These are phyloP conservation scores for Fonsecaea pugnacius DNA, from an alignment of 2,329 filamentous ascomycete genomes.

Conservation along the genomic window DNA sequence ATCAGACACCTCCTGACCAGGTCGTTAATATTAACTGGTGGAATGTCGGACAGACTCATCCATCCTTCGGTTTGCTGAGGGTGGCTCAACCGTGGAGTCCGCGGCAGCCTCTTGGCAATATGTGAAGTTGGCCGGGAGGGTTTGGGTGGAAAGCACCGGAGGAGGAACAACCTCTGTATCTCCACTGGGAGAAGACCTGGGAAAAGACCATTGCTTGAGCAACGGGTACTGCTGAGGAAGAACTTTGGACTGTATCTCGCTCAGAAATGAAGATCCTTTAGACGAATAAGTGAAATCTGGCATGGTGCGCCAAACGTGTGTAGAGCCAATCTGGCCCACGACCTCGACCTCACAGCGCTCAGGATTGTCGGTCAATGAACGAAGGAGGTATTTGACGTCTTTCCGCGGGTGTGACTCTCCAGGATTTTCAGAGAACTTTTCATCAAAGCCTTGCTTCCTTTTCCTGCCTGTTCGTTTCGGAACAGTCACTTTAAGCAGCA, in stretches of 20 bases:
- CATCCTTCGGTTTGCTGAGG: conserved; percentile 62
- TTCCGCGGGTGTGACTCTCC: conserved; percentile 51
- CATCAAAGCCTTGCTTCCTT: conserved; percentile 76
- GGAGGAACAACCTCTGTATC: conserved; percentile 77
- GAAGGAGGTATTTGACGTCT: conserved; percentile 60
- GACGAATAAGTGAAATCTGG: conserved; percentile 86
- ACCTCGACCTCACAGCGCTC: conserved; percentile 69
- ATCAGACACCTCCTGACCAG: conserved; percentile 65
- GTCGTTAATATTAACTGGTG: conserved; percentile 64
- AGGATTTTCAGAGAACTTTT: conserved; percentile 61
- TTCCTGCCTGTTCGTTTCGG: conserved; percentile 86
- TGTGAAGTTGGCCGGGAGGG: conserved; percentile 44
- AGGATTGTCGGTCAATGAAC: conserved; percentile 71
- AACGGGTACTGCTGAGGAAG: conserved; percentile 70
- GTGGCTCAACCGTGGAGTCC: conserved; percentile 61
- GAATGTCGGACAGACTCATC: conserved; percentile 63
- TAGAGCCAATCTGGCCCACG: conserved; percentile 74
- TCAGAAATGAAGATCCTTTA: conserved; percentile 69
- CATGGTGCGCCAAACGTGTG: conserved; percentile 79
- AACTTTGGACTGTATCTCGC: conserved; percentile 71
- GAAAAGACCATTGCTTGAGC: conserved; percentile 69
- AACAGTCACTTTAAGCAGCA: conserved; percentile 83
- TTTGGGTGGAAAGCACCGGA: conserved; percentile 35
- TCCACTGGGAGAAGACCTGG: conserved; percentile 61
- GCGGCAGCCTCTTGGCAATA: conserved; percentile 87